Base-by-base conservation (phyloP, 257 asterid genomes). In the Osmanthus fragrans region DNA sequence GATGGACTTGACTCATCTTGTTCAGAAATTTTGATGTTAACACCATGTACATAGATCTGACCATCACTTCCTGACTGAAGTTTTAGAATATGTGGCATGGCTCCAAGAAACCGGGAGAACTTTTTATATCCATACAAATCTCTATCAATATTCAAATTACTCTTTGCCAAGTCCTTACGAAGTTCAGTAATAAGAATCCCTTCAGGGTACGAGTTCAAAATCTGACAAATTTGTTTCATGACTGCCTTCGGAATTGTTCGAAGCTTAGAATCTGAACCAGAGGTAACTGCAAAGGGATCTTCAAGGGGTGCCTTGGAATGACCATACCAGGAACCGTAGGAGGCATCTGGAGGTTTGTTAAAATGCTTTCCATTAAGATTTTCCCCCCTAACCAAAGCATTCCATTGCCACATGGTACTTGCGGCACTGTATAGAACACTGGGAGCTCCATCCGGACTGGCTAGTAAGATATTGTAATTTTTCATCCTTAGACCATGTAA, bases 291-390 rank as follows among this genome's bases (percentile, higher is more conserved):
- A 85, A 88, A 93, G 39, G 98, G 96, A 64, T 90, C 92, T 86
- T 89, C 93, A 47, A 90, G 93, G 68, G 97, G 94, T 70, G 86
- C 88, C 81, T 71, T 91, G 84, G 78, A 90, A 79, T 87, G 89
- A 67, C 98, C 98, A 80, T 95, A 95, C 97, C 97, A 93, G 69
- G 99, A 95, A 80, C 88, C 86, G 72, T 88, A 85, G 0, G 91
- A 94, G 73, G 98, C 97, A 83, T 95, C 99, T 0, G 99, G 99
- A 13, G 99, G 99, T 79, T 89, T 96, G 85, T 95, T 95, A 86
- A 89, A 93, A 76, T 90, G 88, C 84, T 87, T 95, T 67, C 98
- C 99, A 0, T 78, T 39, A 51, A 93, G 92, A 65, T 87, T 80
- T 81, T 91, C 97, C 58, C 97, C 99, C 75, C 81, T 89, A 45